Percentiles rank a stretch among this genome's conserved stretches.
Evolutionary conservation across 106 monocot species (phyloP).

Genomic region (Dendrobium chrysotoxum): DNA sequence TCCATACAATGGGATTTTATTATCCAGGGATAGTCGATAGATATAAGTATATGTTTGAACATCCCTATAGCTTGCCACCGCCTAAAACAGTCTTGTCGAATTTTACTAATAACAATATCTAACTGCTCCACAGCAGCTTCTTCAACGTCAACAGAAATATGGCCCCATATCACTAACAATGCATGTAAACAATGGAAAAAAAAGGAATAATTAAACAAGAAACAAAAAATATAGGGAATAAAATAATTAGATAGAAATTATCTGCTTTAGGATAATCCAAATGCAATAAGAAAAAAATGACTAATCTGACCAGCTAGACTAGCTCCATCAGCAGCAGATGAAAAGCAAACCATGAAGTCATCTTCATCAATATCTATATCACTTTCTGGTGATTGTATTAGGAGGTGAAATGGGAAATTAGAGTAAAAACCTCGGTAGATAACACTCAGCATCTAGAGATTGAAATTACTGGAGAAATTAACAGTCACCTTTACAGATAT

Average conservation of each 20-base stretch:
- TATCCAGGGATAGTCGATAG: conserved; percentile 63
- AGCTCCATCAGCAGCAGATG: conserved; percentile 56
- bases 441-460: conserved; percentile 11
- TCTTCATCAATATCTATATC: conserved; percentile 56
- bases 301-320: conserved; percentile 67
- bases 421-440: neutral
- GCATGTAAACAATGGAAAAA: conserved; percentile 2
- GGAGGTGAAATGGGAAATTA: conserved; percentile 5
- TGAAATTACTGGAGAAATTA: neutral
- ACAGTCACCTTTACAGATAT: conserved; percentile 34
- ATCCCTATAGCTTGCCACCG: conserved; percentile 61
- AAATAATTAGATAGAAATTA: neutral
- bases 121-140: conserved; percentile 54
- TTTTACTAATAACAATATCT: conserved; percentile 20
- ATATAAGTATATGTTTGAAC: conserved; percentile 49
- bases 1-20: conserved; percentile 63
- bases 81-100: conserved; percentile 25
- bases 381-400: conserved; percentile 17
- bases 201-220: neutral
- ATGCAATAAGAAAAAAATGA: neutral
- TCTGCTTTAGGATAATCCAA: neutral
- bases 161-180: conserved; percentile 70
- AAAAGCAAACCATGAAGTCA: conserved; percentile 43
- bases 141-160: conserved; percentile 51
- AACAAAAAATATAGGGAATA: neutral